These are phyloP conservation scores for Talaromyces stipitatus DNA, from an alignment of 495 filamentous ascomycete species.

Conservation along the genomic window DNA sequence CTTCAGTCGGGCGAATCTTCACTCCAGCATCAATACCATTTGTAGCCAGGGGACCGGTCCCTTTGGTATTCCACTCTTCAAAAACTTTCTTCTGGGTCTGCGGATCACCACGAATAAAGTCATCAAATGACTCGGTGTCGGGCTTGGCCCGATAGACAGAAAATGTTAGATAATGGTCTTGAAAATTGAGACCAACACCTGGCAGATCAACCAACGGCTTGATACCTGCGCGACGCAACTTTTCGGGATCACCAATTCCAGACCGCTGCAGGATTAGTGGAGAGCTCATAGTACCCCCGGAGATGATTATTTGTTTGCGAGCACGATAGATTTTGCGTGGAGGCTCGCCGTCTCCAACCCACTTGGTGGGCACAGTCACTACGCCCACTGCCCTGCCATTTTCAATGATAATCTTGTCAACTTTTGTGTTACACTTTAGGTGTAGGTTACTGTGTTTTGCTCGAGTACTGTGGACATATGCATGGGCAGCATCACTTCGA, in stretches of 20 bases:
- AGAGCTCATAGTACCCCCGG: conserved; percentile 72
- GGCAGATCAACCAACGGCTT: conserved; percentile 70
- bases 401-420: conserved; percentile 74
- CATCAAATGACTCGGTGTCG: conserved; percentile 70
- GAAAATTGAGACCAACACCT: conserved; percentile 76
- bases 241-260: conserved; percentile 63
- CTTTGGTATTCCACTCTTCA: conserved; percentile 72
- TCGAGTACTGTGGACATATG: conserved; percentile 63
- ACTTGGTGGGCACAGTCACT: conserved; percentile 47
- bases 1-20: conserved; percentile 64
- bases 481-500: conserved; percentile 65
- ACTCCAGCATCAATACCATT: conserved; percentile 82
- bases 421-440: conserved; percentile 70
- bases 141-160: conserved; percentile 70
- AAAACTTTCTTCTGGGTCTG: conserved; percentile 58
- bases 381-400: conserved; percentile 59
- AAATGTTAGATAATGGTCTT: conserved; percentile 81
- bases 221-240: conserved; percentile 61
- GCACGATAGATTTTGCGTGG: conserved; percentile 55
- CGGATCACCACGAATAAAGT: conserved; percentile 69
- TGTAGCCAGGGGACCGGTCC: conserved; percentile 71
- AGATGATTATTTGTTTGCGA: conserved; percentile 71
- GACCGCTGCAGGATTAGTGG: conserved; percentile 73
- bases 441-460: conserved; percentile 63
- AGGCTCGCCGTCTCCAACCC: conserved; percentile 38